Percentiles rank a stretch among this genome's conserved stretches.
phyloP scores from a whole-genome alignment of 116 monocot genomes.

The Zostera marina region DNA sequence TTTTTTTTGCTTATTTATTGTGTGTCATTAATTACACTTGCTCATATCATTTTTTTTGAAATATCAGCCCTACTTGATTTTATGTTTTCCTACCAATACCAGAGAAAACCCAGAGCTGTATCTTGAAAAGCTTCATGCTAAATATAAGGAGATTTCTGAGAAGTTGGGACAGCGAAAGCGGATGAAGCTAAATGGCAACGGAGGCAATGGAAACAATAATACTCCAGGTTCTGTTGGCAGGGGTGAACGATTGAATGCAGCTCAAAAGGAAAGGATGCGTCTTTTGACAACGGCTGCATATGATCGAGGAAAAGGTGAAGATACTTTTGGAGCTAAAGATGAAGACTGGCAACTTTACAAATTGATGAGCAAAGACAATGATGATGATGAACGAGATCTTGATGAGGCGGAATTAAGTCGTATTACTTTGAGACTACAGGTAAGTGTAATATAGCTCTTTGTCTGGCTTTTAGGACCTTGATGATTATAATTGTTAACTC shows the following conservation, averaged over 20 bases:
- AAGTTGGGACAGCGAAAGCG: conserved; percentile 73
- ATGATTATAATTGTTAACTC: not conserved
- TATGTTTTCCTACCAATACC: not conserved
- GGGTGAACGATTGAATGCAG: conserved; percentile 80
- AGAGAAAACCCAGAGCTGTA: conserved; percentile 93
- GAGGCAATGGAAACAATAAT: conserved; percentile 49
- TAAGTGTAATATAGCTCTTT: conserved; percentile 2
- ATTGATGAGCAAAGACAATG: conserved; percentile 86
- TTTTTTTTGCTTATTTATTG: no score
- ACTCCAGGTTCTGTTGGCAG: conserved; percentile 55
- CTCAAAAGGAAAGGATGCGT: conserved; percentile 95
- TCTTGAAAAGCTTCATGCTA: conserved; percentile 52
- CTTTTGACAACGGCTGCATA: conserved; percentile 85
- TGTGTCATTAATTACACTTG: no score
- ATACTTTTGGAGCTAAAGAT: conserved; percentile 89
- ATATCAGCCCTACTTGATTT: not conserved
- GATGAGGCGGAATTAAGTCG: conserved; percentile 72
- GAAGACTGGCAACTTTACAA: conserved; percentile 98
- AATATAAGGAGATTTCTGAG: conserved; percentile 66
- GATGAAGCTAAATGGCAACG: conserved; percentile 47
- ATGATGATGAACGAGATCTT: conserved; percentile 50
- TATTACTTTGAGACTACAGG: conserved; percentile 65
- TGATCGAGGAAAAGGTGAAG: conserved; percentile 95
- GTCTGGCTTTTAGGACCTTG: not conserved
- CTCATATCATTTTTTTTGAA: not conserved